Percentiles rank a stretch among this genome's conserved stretches.
Evolutionary conservation across 1,284 basidiomycete genomes (phyloP).

Genomic region (Malassezia restricta): DNA sequence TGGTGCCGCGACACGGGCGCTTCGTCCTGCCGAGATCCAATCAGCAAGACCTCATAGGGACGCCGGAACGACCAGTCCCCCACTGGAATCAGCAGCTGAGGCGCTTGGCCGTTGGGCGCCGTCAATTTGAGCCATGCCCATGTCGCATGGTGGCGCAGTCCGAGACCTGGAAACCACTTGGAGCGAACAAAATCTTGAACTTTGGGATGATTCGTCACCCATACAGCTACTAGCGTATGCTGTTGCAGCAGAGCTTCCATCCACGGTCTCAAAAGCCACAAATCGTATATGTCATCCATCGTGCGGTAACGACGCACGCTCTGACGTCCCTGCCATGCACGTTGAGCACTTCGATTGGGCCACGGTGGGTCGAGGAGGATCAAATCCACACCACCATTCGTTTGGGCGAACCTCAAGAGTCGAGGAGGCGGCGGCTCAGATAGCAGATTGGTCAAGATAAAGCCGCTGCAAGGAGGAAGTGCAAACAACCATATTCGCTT

Average conservation of each 20-base stretch:
- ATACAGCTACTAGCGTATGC: conserved; percentile 13
- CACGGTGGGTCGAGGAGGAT: conserved; percentile 19
- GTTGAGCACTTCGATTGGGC: conserved; percentile 15
- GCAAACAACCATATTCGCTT: not conserved
- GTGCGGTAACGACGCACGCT: conserved; percentile 7
- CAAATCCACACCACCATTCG: conserved; percentile 8
- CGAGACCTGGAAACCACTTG: conserved; percentile 13
- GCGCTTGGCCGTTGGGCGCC: not conserved
- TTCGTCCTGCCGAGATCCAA: conserved; percentile 1
- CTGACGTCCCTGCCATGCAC: not conserved
- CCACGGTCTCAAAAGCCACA: conserved; percentile 15
- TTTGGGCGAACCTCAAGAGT: not conserved
- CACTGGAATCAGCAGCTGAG: conserved; percentile 1
- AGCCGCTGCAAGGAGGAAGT: conserved; percentile 7
- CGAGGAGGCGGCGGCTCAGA: not conserved
- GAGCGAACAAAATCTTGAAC: conserved; percentile 11
- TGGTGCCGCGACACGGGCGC: not conserved
- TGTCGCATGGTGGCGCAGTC: conserved; percentile 3
- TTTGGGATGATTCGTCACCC: conserved; percentile 18
- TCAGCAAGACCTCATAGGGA: conserved; percentile 17
- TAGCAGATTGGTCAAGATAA: conserved; percentile 12
- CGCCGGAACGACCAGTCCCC: conserved; percentile 1
- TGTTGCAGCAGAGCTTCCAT: conserved; percentile 11
- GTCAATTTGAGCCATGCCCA: conserved; percentile 17
- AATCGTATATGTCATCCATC: conserved; percentile 14